Base-by-base conservation (phyloP, 352 stramenopile species). In the Phytopythium helicoides region DNA sequence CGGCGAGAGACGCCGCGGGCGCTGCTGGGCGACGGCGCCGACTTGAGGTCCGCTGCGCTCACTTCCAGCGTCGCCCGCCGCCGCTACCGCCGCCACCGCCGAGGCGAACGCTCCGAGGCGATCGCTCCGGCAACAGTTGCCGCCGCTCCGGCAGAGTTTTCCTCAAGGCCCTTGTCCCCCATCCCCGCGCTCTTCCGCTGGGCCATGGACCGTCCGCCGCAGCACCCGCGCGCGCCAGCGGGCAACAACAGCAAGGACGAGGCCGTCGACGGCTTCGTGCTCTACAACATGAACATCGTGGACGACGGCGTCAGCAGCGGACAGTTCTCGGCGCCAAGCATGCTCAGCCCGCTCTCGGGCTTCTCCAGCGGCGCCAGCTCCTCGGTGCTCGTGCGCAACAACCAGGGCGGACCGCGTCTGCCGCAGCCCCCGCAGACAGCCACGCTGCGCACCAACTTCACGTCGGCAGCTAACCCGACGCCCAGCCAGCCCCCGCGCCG, bases 371-470 rank as follows among this genome's bases (percentile, higher is more conserved):
- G 63, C 34, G 54, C 59, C 37, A 50, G 52, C 15, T 75, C 66
- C 10, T 75, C 66, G 15, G 63, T 69, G 47, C 51, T 71, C 49
- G 68, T 72, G 31, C 56, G 59, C n/a, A 33, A 42, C 18, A 55
- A 54, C 14, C 69, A 58, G 38, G 25, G 62, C 21, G 68, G 66
- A 36, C 50, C 62, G 18, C 59, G 71, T 10, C 58, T 71, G 10
- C 60, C 71, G 39, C 73, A 67, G 33, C 71, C 76, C 34, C 79
- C 71, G 6, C 62, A 85, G 51, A 70, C 76, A 2, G 73, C 60
- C 0, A 71, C 73, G 33, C 51, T 86, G n/a, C 73, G 76, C 12
- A 85, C 79, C 16, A 89, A 89, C 61, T 89, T 89, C 45, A 89
- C 71, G 48, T 78, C 76, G 0, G 59, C 58, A 1, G 62, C 59